Evolutionary conservation across 495 filamentous ascomycete species (phyloP).

Genomic region (Xylaria venustula): DNA sequence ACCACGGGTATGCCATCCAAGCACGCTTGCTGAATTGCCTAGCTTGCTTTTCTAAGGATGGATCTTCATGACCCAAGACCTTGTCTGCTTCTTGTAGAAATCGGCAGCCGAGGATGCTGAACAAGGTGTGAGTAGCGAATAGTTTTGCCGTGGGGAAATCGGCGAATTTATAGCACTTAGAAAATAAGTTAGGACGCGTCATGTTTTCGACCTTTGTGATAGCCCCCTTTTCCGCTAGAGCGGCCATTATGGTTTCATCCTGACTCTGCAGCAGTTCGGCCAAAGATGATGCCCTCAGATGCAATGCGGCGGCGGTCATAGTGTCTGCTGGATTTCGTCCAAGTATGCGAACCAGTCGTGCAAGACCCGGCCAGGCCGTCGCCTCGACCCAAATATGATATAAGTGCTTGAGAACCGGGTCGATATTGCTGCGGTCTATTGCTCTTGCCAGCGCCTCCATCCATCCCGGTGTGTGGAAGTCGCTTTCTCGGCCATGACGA

Average conservation of each 20-base stretch:
- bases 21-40: constrained; percentile 23
- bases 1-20: constrained; percentile 27
- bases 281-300: constrained; percentile 13
- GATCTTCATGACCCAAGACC: constrained; percentile 14
- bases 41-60: constrained; percentile 19
- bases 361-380: constrained; percentile 26
- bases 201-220: constrained; percentile 20
- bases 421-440: constrained; percentile 15
- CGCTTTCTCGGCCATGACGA: constrained; percentile 24
- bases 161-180: constrained; percentile 25
- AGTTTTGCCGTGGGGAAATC: constrained; percentile 28
- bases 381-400: constrained; percentile 28
- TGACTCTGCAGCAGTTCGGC: constrained; percentile 19
- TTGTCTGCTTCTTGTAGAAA: constrained; percentile 24
- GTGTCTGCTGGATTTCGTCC: constrained; percentile 19
- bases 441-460: constrained; percentile 15
- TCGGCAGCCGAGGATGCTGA: constrained; percentile 21
- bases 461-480: constrained; percentile 24
- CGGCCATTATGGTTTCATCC: constrained; percentile 18
- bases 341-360: constrained; percentile 18
- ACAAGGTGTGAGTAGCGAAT: constrained; percentile 24
- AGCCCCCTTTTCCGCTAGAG: constrained; percentile 18
- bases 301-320: constrained; percentile 21
- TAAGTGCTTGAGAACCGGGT: constrained; percentile 18
- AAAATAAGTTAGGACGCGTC: constrained; percentile 16